phyloP scores from a whole-genome alignment of 805 yeast species.

The Kregervanrija delftensis region DNA sequence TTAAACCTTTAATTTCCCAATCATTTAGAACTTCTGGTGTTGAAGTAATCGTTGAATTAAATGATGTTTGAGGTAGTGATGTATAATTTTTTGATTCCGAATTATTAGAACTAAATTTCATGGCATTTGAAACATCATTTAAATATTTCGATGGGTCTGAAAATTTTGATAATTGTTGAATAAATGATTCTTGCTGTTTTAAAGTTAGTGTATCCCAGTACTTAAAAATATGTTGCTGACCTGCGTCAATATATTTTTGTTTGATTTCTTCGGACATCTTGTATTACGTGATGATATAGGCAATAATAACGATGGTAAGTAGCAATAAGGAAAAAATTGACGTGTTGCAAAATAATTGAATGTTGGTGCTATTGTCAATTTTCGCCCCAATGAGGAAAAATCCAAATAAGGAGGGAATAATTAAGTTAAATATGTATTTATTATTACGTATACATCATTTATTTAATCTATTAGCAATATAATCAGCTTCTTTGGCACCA shows the following conservation, averaged over 20 bases:
- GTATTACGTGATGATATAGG: no score
- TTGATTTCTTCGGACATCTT: conserved; percentile 5
- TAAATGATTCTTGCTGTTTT: conserved; percentile 30
- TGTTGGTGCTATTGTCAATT: no score
- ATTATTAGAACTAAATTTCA: conserved; percentile 28
- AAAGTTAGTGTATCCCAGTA: conserved; percentile 35
- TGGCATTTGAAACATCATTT: conserved; percentile 38
- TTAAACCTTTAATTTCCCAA: conserved; percentile 45
- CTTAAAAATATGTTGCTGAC: conserved; percentile 47
- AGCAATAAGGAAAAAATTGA: no score
- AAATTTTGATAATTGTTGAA: conserved; percentile 35
- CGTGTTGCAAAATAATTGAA: no score
- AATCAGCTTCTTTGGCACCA: conserved; percentile 40
- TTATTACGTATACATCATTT: background rate
- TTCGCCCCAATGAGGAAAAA: background rate
- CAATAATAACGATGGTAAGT: no score
- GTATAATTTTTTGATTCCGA: conserved; percentile 25
- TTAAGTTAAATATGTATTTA: background rate
- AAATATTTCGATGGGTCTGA: conserved; percentile 36
- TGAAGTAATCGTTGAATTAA: conserved; percentile 38
- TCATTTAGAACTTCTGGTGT: conserved; percentile 22
- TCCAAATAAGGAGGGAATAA: background rate
- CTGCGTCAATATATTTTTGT: conserved; percentile 33
- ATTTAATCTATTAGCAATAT: conserved; percentile 1
- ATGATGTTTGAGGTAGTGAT: conserved; percentile 51